These are phyloP conservation scores for Jamesozyma jinghongensis DNA, from an alignment of 805 yeast genomes.

Conservation along the genomic window DNA sequence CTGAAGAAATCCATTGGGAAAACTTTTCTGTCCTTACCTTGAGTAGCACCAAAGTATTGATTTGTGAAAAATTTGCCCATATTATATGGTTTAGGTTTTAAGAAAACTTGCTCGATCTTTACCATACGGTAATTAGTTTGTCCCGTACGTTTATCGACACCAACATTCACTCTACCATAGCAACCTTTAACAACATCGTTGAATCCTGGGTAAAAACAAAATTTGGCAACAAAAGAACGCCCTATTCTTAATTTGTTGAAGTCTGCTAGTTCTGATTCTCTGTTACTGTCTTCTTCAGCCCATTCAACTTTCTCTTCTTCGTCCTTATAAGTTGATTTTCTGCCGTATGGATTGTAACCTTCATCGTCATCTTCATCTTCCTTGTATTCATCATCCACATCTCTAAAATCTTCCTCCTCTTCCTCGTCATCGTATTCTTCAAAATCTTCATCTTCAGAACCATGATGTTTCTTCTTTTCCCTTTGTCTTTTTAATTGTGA, in stretches of 20 bases:
- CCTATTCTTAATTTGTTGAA: constrained; percentile 70
- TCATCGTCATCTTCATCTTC: constrained; percentile 38
- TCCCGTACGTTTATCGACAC: constrained; percentile 53
- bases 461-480: constrained; percentile 47
- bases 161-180: constrained; percentile 76
- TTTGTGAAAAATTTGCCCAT: constrained; percentile 44
- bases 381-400: constrained; percentile 32
- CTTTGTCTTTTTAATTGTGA: constrained; percentile 70
- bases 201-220: constrained; percentile 76
- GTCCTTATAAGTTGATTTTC: constrained; percentile 31
- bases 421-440: constrained; percentile 36
- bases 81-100: constrained; percentile 39
- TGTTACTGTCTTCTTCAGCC: constrained; percentile 37
- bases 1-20: constrained; percentile 75
- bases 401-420: constrained; percentile 29
- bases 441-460: constrained; percentile 36
- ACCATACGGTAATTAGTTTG: constrained; percentile 74
- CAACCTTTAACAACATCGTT: constrained; percentile 60
- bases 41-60: constrained; percentile 63
- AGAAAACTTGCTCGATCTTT: constrained; percentile 56
- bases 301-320: constrained; percentile 42
- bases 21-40: constrained; percentile 65
- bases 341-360: constrained; percentile 30
- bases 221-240: constrained; percentile 63
- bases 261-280: constrained; percentile 48